Base-by-base conservation (phyloP, 139 green algal genomes). In the Tetradesmus lagerheimii region DNA sequence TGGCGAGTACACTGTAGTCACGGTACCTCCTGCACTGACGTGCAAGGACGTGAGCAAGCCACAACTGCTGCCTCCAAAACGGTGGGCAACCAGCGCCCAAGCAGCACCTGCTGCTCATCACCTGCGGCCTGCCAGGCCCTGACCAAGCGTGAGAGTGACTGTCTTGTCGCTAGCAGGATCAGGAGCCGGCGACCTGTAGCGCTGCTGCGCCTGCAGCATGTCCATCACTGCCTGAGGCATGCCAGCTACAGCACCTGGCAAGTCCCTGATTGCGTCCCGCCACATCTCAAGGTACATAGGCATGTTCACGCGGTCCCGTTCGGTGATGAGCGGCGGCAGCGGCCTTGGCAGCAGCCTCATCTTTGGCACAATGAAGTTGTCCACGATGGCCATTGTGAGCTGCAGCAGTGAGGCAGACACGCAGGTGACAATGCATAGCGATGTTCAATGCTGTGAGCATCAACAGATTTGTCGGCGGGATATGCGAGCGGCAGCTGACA, bases 301-400 rank as follows among this genome's bases (percentile, higher is more conserved):
- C 41, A 85, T 47, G 79, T 41, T 47, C 5, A 6, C 16, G 16
- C 25, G 23, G 23, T 85, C 79, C 31, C 35, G 31, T 27, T 85
- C 43, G 9, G 79, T 67, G 27, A 85, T 85, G 43, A 85, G 79
- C 4, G 79, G 43, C 9, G 79, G n/a, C 27, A 50, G 79, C 6
- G 34, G 18, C 27, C 41, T 31, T 8, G 31, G n/a, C 0, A 31
- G 14, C 41, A 50, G 50, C 23, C 8, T 62, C 27, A 85, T 47
- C 79, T 85, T 85, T 1, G 79, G 79, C 39, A 85, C 79, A 27
- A 85, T 39, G 15, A 85, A 85, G 39, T 25, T 67, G 31, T 85
- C 79, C 20, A 85, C 79, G 27, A 85, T 37, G 15, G 41, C 29
- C 35, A 85, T 64, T 1, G 79, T 85, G 41, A 67, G 20, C 79